Evolutionary conservation across 768 basidiomycete species (phyloP), one percentile per base, ranked within the genome.

Genomic region (Cystofilobasidium ferigula): DNA sequence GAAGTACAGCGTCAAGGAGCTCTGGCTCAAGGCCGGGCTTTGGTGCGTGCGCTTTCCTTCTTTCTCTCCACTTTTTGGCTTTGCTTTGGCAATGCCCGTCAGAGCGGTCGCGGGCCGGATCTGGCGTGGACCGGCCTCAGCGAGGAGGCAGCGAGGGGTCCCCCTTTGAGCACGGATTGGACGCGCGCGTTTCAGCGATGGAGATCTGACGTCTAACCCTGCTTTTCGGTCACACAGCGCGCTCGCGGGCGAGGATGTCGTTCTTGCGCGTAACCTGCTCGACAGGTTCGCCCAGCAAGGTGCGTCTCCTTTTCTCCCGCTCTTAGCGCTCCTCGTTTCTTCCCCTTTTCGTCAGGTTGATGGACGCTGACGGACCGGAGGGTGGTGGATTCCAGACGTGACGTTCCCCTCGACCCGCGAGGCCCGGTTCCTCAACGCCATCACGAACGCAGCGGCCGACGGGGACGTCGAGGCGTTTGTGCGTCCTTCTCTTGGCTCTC

Each of bases 1-100:
- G n/a, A 92, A 91, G 76, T 99, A 97, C 78, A 91, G 88, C 69
- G 95, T 97, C 71, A 97, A 98, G 78, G 95, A 98, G 71, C 94
- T 94, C 73, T 98, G 92, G 90, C 80, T 98, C 40, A 82, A 85
- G 71, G 82, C 91, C 3, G 84, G 84, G 38, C 79, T 99, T 26
- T 98, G 95, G 74, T 87, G 87, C 20, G 79, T 64, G 24, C 20
- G 38, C 18, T 36, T 63, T 35, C 20, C 58, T 12, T 26, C 54
- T 38, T 62, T 28, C 28, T 5, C 63, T 4, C 18, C 20, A 20
- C 14, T 48, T 48, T 40, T 18, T 28, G 8, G 32, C 47, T 14
- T 14, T 47, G n/a, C n/a, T n/a, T n/a, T n/a, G n/a, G n/a, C n/a
- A n/a, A n/a, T n/a, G n/a, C n/a, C n/a, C n/a, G n/a, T n/a, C n/a